A percentile compares a stretch with the other conserved stretches of the same genome.
phyloP scores from a whole-genome alignment of 1,284 basidiomycete species.

The Hemileia vastatrix region DNA sequence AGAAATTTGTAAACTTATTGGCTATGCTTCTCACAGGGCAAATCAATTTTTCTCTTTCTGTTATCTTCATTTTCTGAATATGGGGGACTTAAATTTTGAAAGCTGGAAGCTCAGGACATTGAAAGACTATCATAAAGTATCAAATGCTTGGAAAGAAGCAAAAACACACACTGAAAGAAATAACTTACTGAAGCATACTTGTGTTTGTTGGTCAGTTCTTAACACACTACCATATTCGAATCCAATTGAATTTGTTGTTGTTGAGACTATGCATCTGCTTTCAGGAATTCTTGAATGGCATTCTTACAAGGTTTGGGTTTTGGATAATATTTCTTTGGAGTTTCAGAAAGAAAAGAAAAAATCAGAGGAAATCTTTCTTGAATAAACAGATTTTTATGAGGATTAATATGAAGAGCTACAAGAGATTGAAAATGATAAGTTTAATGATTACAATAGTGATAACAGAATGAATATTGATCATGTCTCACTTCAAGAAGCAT shows the following conservation, averaged over 20 bases:
- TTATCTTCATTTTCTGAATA: conserved; percentile 4
- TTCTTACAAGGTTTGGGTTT: conserved; percentile 4
- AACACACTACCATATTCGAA: conserved; percentile 13
- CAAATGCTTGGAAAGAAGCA: conserved; percentile 8
- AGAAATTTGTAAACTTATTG: conserved; percentile 12
- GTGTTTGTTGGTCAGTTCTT: conserved; percentile 12
- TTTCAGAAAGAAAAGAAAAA: conserved; percentile 1
- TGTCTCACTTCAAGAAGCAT: conserved; percentile 8
- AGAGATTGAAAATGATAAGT: background rate
- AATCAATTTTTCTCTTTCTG: conserved; percentile 15
- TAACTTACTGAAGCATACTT: background rate
- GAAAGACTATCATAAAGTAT: conserved; percentile 4
- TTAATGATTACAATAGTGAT: no score
- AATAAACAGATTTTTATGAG: conserved; percentile 14
- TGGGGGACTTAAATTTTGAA: background rate
- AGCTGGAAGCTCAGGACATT: background rate
- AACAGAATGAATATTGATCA: no score
- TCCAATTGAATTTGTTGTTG: conserved; percentile 12
- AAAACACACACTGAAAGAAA: conserved; percentile 3
- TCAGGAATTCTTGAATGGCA: conserved; percentile 12
- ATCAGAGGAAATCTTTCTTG: conserved; percentile 4
- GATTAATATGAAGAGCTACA: conserved; percentile 6
- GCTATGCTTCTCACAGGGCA: conserved; percentile 17
- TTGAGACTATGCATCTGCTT: conserved; percentile 15
- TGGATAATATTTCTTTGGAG: background rate